Base-by-base conservation (phyloP, 306 rosid genomes). In the Begonia loranthoides region DNA sequence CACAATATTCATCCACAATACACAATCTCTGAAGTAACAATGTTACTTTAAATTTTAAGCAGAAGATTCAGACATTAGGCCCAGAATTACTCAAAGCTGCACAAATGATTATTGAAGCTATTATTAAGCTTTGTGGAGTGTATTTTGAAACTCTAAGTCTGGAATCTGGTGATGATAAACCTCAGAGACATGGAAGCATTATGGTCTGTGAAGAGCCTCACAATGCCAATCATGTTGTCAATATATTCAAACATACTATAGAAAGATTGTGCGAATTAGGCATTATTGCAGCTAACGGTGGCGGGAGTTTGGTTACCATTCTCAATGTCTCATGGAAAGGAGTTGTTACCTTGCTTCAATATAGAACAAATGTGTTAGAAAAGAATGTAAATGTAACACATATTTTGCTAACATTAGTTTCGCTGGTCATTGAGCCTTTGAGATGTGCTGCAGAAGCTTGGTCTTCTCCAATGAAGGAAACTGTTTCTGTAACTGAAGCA, bases 301-400 rank as follows among this genome's bases (percentile, higher is more conserved):
- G 95, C 45, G 97, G 97, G 48, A 78, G 75, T 66, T 68, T 78
- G 60, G 95, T 89, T 17, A 76, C 58, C 51, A 76, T 89, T 64
- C 89, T 89, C 53, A 89, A 83, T 51, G 73, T 76, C 54, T 79
- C 87, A 15, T 89, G 97, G 97, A 89, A 85, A 79, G 95, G 90
- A 49, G 94, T 89, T 57, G 93, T 85, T 46, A 72, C 76, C 60
- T 67, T 89, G 79, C 94, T 89, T 76, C 97, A 82, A 73, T 64
- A 70, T 67, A 90, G 94, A 17, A 73, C 68, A 3, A 81, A 65
- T 50, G 56, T 34, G 51, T 65, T 80, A 19, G 62, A 74, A 13
- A 68, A 62, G 17, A 72, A 70, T 62, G 63, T 85, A 50, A 61
- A 79, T 17, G 56, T 76, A 58, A 69, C 77, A 66, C 70, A 61